Percentiles rank a stretch among this genome's conserved stretches.
phyloP scores from a whole-genome alignment of 768 basidiomycete species.

The Lepiota subincarnata region DNA sequence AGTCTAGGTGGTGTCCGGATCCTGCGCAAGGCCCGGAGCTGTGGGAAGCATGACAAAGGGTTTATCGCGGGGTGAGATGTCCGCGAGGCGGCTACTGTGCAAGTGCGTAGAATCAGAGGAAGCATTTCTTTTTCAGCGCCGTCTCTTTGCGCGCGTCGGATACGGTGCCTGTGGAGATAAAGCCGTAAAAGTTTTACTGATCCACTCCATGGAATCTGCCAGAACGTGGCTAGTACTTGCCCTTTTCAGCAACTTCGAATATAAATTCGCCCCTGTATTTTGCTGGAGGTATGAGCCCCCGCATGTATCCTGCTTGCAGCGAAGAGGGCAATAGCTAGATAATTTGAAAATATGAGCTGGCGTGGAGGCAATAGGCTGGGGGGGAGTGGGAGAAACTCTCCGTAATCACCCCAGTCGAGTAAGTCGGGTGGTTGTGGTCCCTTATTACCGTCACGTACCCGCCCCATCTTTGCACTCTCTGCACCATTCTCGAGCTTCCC shows the following conservation, averaged over 20 bases:
- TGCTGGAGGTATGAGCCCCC: neutral
- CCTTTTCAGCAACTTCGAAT: conserved; percentile 1
- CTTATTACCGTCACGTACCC: neutral
- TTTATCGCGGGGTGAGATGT: neutral
- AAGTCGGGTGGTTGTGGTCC: conserved; percentile 8
- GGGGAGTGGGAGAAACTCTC: conserved; percentile 12
- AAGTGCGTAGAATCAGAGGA: too few species aligned
- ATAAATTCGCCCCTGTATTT: conserved; percentile 3
- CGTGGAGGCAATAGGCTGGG: conserved; percentile 3
- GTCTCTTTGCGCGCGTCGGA: too few species aligned
- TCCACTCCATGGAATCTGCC: neutral
- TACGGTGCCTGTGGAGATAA: too few species aligned
- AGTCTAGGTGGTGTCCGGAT: neutral
- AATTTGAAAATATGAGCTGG: neutral
- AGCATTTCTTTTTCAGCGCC: too few species aligned
- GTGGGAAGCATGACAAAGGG: neutral
- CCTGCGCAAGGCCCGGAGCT: neutral
- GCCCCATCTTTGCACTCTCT: neutral
- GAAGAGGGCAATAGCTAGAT: too few species aligned
- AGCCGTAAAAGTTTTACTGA: too few species aligned
- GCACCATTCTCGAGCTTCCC: neutral
- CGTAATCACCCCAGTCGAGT: conserved; percentile 12
- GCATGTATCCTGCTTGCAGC: too few species aligned
- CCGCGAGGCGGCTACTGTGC: too few species aligned
- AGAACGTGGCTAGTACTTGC: neutral